Evolutionary conservation across 2,329 filamentous ascomycete species (phyloP), one percentile per base, ranked within the genome.

Genomic region (Microdochium paspali): DNA sequence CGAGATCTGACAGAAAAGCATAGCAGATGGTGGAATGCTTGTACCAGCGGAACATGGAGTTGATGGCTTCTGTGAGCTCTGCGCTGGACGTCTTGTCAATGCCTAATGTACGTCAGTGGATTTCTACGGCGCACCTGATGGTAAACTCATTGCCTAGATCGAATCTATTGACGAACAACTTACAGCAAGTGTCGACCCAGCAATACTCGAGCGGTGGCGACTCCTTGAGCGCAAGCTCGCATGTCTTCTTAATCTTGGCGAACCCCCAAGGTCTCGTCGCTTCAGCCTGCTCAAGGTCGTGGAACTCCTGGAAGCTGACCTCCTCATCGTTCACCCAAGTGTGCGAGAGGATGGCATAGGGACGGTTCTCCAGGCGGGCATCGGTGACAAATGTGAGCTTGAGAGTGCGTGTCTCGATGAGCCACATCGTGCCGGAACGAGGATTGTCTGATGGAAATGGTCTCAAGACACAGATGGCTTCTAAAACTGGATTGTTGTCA

Each of bases 351-450:
- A 61, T 61, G 1, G 54, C 60, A 46, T 62, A 62, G 23, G 42
- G 42, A 10, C 72, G 54, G 66, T 70, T 2, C 66, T 65, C 21
- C 48, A 69, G 20, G 57, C 62, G 32, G 49, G 59, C 49, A n/a
- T 68, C 40, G 57, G 62, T 44, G 58, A 55, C 50, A 61, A 65
- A 51, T 58, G 64, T 45, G 53, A 70, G 2, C 35, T 18, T 40
- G 35, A 40, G 35, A 3, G 35, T 40, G 35, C 35, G 35, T 18
- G 35, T 9, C 35, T 40, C 35, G 15, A 40, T 40, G 35, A 40
- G 35, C 35, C 35, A 40, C 35, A 40, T n/a, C n/a, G n/a, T n/a
- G n/a, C n/a, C n/a, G n/a, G n/a, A n/a, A n/a, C n/a, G n/a, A n/a
- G n/a, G n/a, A n/a, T n/a, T n/a, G n/a, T n/a, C n/a, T n/a, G n/a